These are phyloP conservation scores for Naegleria fowleri DNA, from an alignment of 208 protist species.

Conservation along the genomic window DNA sequence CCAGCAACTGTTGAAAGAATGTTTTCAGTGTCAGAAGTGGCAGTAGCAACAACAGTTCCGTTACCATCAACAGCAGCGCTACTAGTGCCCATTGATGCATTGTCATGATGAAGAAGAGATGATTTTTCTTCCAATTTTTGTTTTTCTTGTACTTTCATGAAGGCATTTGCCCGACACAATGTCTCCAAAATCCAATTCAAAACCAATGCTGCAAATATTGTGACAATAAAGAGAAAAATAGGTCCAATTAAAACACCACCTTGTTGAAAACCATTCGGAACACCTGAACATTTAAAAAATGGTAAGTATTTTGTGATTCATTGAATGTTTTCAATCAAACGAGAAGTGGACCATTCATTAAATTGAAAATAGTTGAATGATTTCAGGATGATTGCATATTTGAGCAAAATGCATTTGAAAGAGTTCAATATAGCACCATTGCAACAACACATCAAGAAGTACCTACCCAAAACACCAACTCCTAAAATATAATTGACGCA, in stretches of 20 bases:
- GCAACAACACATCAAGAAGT: no score
- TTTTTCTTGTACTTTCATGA: background rate
- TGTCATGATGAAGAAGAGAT: background rate
- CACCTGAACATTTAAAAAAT: no score
- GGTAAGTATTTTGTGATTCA: background rate
- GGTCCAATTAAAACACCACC: slow-evolving; percentile 7
- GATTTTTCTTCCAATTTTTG: background rate
- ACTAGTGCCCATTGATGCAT: no score
- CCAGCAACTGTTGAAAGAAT: background rate
- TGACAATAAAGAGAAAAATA: slow-evolving; percentile 1
- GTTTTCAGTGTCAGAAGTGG: background rate
- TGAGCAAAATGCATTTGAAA: no score
- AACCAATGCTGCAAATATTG: background rate
- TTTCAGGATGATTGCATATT: no score
- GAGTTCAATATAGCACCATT: no score
- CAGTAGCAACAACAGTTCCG: background rate
- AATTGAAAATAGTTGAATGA: no score
- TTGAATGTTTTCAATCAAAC: no score
- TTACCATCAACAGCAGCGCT: no score
- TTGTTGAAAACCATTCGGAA: slow-evolving; percentile 20
- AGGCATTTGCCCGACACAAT: background rate
- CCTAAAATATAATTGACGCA: slow-evolving; percentile 33
- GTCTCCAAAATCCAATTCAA: slow-evolving; percentile 23
- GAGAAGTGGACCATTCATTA: no score
- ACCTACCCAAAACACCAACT: background rate